Percentiles rank a stretch among this genome's conserved stretches.
Conservation (phyloP, 208 protist species). For the Leishmania braziliensis region DNA sequence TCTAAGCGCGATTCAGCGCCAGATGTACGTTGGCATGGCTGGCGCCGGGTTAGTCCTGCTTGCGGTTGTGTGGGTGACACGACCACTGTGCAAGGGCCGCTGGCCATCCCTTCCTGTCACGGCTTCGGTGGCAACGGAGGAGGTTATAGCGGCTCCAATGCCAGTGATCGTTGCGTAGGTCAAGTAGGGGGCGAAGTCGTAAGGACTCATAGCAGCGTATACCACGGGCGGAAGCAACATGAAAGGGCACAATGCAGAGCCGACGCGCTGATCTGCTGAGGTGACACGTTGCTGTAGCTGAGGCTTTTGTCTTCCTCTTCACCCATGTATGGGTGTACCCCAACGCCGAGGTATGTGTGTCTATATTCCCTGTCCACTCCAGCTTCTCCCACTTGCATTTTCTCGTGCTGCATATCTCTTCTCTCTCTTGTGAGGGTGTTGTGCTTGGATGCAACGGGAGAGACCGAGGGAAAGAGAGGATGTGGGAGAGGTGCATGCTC, state of each 20-base stretch:
- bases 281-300: neutral
- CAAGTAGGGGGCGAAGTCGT: neutral
- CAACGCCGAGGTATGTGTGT: neutral
- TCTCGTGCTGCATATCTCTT: neutral
- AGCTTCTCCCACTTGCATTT: neutral
- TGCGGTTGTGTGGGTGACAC: conserved; percentile 22
- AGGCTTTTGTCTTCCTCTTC: neutral
- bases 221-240: neutral
- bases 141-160: neutral
- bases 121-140: neutral
- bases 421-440: neutral
- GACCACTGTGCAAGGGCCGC: neutral
- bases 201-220: neutral
- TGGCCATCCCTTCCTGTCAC: neutral
- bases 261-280: neutral
- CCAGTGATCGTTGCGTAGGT: neutral
- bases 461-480: neutral
- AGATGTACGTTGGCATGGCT: conserved; percentile 17
- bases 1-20: conserved; percentile 16
- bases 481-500: neutral
- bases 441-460: neutral
- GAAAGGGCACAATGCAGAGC: neutral
- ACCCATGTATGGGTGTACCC: neutral
- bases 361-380: neutral
- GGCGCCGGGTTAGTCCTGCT: conserved; percentile 22